Conservation (phyloP, 805 yeast species). For the Candida stauntonica region DNA sequence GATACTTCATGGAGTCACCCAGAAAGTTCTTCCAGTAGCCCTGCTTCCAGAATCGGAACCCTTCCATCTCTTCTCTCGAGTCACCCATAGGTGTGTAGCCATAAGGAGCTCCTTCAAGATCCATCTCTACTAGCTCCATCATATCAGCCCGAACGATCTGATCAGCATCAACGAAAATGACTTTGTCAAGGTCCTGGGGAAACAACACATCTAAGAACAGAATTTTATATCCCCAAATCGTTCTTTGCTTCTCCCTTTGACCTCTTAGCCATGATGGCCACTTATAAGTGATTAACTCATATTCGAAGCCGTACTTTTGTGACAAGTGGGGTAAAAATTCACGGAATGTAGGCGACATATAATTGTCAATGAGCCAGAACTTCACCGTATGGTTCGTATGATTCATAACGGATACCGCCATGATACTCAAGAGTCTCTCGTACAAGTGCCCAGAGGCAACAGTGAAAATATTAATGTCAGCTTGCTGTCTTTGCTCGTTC, state of each 20-base stretch:
- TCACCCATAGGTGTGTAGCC: slow-evolving; percentile 88
- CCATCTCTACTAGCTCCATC: slow-evolving; percentile 60
- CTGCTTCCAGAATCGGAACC: slow-evolving; percentile 85
- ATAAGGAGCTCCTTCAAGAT: slow-evolving; percentile 77
- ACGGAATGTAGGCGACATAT: slow-evolving; percentile 67
- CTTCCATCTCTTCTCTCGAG: slow-evolving; percentile 74
- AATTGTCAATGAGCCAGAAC: slow-evolving; percentile 85
- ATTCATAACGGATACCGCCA: slow-evolving; percentile 72
- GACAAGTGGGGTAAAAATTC: slow-evolving; percentile 57
- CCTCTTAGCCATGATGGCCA: slow-evolving; percentile 91
- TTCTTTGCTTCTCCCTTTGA: slow-evolving; percentile 74
- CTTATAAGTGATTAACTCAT: slow-evolving; percentile 74
- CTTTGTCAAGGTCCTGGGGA: slow-evolving; percentile 69
- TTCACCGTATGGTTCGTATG: slow-evolving; percentile 63
- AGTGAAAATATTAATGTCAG: slow-evolving; percentile 74
- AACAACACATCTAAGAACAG: slow-evolving; percentile 82
- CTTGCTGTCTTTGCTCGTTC: slow-evolving; percentile 29
- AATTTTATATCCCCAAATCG: slow-evolving; percentile 86
- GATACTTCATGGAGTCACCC: slow-evolving; percentile 51
- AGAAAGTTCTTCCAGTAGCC: slow-evolving; percentile 82
- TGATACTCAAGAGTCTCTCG: slow-evolving; percentile 69
- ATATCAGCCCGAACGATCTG: slow-evolving; percentile 76
- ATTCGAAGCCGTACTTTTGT: slow-evolving; percentile 54
- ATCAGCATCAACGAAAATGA: slow-evolving; percentile 84
- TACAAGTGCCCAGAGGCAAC: slow-evolving; percentile 80